Conservation (phyloP, 2,329 filamentous ascomycete species). For the Pseudopyricularia cyperi region DNA sequence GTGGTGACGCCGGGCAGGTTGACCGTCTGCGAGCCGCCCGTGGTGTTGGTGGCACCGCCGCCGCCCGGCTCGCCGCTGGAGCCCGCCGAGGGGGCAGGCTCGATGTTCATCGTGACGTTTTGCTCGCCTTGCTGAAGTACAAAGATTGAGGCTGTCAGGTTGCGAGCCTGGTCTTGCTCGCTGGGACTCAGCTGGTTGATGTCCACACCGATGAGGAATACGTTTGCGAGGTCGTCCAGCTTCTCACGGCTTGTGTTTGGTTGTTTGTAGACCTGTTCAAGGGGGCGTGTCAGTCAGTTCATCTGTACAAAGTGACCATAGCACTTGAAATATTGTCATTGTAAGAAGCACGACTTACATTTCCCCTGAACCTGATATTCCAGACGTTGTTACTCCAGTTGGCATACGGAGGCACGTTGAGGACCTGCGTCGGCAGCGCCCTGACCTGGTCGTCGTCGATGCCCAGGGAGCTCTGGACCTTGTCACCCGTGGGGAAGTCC, state of each 20-base stretch:
- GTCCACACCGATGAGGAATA: conserved; percentile 54
- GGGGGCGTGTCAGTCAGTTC: neutral
- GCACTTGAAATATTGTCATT: too few relatives aligned
- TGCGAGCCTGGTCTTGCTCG: conserved; percentile 56
- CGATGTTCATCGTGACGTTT: conserved; percentile 40
- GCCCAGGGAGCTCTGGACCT: conserved; percentile 48
- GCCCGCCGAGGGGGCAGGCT: conserved; percentile 3
- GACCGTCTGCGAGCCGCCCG: conserved; percentile 2
- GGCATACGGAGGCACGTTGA: conserved; percentile 59
- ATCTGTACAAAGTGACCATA: too few relatives aligned
- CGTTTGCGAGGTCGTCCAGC: conserved; percentile 55
- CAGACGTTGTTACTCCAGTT: conserved; percentile 70
- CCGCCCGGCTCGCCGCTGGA: conserved; percentile 34
- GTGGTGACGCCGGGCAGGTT: conserved; percentile 3
- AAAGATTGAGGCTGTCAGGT: conserved; percentile 60
- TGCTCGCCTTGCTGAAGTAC: conserved; percentile 58
- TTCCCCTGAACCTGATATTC: conserved; percentile 66
- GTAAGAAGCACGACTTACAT: conserved; percentile 27
- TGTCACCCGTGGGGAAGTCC: conserved; percentile 47
- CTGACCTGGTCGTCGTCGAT: conserved; percentile 44
- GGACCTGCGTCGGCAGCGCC: conserved; percentile 53
- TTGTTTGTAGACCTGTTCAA: conserved; percentile 49
- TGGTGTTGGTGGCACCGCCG: conserved; percentile 35
- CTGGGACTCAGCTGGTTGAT: conserved; percentile 44
- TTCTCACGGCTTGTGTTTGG: conserved; percentile 53